Evolutionary conservation across 2,329 filamentous ascomycete species (phyloP).

Genomic region (Elsinoe ampelina): DNA sequence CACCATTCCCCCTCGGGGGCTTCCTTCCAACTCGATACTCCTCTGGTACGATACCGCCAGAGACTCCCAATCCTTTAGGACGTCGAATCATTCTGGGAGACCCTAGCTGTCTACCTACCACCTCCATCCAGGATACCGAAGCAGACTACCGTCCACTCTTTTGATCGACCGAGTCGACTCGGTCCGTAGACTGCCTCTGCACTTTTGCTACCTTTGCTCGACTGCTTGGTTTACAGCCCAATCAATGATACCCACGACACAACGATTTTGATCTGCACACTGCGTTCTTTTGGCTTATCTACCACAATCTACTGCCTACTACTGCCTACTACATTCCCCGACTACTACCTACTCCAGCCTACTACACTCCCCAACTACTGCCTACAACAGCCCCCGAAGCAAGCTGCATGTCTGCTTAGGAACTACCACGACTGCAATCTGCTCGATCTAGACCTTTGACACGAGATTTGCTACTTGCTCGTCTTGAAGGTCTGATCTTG

Average conservation of each 20-base stretch:
- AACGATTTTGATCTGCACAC: slow-evolving; percentile 4
- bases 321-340: neutral
- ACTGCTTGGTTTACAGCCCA: neutral
- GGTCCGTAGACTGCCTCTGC: neutral
- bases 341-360: neutral
- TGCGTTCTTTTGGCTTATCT: neutral
- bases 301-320: neutral
- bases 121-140: neutral
- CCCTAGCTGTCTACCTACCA: neutral
- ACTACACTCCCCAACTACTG: neutral
- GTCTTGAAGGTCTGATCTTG: slow-evolving; percentile 13
- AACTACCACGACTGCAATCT: neutral
- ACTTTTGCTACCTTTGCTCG: neutral
- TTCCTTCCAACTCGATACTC: slow-evolving; percentile 1
- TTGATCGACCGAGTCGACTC: neutral
- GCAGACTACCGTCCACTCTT: neutral
- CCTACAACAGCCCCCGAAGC: neutral
- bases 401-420: slow-evolving; percentile 12
- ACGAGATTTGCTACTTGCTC: slow-evolving; percentile 9
- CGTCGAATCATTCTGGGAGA: neutral
- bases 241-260: slow-evolving; percentile 13
- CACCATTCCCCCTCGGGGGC: slow-evolving; percentile 8
- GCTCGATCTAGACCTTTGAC: slow-evolving; percentile 12
- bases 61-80: neutral
- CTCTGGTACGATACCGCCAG: neutral